Evolutionary conservation across 768 basidiomycete genomes (phyloP), one percentile per base, ranked within the genome.

Genomic region (Rhodotorula graminis): DNA sequence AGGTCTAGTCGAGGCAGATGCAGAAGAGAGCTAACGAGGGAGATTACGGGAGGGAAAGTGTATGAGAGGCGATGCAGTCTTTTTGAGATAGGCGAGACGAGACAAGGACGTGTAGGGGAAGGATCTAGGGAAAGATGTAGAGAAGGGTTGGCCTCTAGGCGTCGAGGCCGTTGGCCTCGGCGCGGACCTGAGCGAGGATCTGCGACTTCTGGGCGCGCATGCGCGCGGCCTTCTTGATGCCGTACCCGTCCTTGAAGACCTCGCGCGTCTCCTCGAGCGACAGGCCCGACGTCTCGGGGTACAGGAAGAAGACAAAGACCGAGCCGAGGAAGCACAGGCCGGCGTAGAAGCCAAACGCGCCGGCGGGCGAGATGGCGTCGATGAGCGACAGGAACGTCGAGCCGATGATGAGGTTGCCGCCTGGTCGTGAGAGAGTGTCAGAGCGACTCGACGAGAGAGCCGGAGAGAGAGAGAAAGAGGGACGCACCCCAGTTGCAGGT

Each of bases 341-440:
- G 49, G 71, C 76, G 69, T 77, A 78, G 64, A 78, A 70, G 12
- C 73, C 78, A 65, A 78, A 79, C 16, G 77, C 70, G 40, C 78
- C 78, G 1, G 71, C 69, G 18, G 76, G 72, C 18, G 78, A 76
- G 61, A 78, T 76, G 27, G 61, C 81, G 31, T 85, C 83, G 87
- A 92, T 90, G 61, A 92, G 85, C 15, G 88, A 88, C 61, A 91
- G 86, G 81, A 90, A 92, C 15, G 91, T 92, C 27, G 89, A 86
- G 12, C 86, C 86, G 77, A 91, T 90, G 76, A 91, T 83, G 44
- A 92, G 83, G 80, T 91, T 92, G 47, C 67, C 68, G 47, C 74
- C 50, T 52, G 50, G 7, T 11, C 18, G 49, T 11, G 49, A 50
- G 49, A 23, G 44, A 55, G 31, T 2, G 59, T 66, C 53, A 47